Evolutionary conservation across 1,139 yeast species (phyloP).

Genomic region (Candida albicans): DNA sequence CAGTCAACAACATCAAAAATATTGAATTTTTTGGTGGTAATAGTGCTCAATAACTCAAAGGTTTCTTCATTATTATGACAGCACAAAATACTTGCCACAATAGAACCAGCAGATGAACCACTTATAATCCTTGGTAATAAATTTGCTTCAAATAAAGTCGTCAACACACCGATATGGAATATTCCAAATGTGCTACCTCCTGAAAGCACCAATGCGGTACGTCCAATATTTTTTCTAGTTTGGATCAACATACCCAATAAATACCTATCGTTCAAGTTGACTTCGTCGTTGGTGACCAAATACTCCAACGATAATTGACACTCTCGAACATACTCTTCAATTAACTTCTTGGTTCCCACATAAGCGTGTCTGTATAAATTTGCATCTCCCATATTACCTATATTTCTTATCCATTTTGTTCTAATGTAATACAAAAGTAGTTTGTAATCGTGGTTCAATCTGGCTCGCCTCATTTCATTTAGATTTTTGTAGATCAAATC

Average conservation of each 20-base stretch:
- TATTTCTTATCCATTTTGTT: constrained; percentile 80
- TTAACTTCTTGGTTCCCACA: constrained; percentile 81
- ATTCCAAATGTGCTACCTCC: constrained; percentile 97
- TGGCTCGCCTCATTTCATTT: constrained; percentile 59
- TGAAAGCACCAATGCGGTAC: constrained; percentile 87
- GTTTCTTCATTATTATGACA: constrained; percentile 79
- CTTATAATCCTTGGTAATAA: constrained; percentile 86
- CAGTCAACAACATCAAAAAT: constrained; percentile 52
- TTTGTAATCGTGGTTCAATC: constrained; percentile 57
- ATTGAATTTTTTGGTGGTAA: constrained; percentile 61
- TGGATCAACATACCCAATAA: constrained; percentile 79
- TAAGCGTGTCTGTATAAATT: constrained; percentile 74
- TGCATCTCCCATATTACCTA: constrained; percentile 86
- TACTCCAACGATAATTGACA: constrained; percentile 64
- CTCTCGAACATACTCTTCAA: constrained; percentile 81
- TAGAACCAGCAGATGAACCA: constrained; percentile 96
- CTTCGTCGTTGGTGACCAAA: constrained; percentile 40
- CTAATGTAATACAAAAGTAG: constrained; percentile 70
- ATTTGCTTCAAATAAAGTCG: constrained; percentile 71
- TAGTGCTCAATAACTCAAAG: constrained; percentile 50
- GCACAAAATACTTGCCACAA: constrained; percentile 85
- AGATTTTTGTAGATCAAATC: constrained; percentile 56
- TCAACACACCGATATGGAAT: constrained; percentile 87
- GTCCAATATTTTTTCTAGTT: constrained; percentile 86
- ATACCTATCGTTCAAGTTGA: constrained; percentile 64